These are phyloP conservation scores for Hansenula lynferdii DNA, from an alignment of 1,139 yeast genomes.

Conservation along the genomic window DNA sequence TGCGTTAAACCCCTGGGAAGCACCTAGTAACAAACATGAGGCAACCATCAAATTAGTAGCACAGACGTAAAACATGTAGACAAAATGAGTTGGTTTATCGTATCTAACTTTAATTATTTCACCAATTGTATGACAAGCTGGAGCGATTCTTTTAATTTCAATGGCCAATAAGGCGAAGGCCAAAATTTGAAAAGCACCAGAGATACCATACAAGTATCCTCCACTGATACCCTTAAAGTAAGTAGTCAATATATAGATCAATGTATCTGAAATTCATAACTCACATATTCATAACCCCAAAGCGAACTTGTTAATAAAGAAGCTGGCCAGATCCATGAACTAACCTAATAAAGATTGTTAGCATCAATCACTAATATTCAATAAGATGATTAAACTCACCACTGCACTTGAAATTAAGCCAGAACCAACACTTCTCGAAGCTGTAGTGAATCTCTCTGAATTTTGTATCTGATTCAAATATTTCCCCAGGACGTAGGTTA, in stretches of 20 bases:
- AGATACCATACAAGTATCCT: constrained; percentile 41
- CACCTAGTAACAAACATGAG: constrained; percentile 39
- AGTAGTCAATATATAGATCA: too few species aligned
- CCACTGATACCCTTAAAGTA: constrained; percentile 61
- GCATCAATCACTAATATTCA: too few species aligned
- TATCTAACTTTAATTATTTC: constrained; percentile 50
- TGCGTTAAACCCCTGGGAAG: constrained; percentile 38
- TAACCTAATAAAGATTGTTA: too few species aligned
- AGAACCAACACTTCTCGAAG: constrained; percentile 31
- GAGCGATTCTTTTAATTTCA: constrained; percentile 52
- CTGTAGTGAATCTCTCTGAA: constrained; percentile 35
- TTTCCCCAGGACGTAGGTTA: constrained; percentile 26
- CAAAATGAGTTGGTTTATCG: constrained; percentile 36
- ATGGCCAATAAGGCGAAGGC: constrained; percentile 50
- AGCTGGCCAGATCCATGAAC: constrained; percentile 48
- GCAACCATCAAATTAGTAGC: constrained; percentile 32
- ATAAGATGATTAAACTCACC: constrained; percentile 27
- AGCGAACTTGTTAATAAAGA: constrained; percentile 33
- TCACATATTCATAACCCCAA: constrained; percentile 36
- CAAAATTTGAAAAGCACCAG: constrained; percentile 48
- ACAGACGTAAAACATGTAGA: constrained; percentile 29
- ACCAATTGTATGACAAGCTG: constrained; percentile 53
- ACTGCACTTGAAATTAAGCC: constrained; percentile 35
- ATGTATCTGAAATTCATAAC: too few species aligned
- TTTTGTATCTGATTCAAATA: constrained; percentile 31